Conservation (phyloP, 495 filamentous ascomycete genomes). For the Cairneyella variabilis region DNA sequence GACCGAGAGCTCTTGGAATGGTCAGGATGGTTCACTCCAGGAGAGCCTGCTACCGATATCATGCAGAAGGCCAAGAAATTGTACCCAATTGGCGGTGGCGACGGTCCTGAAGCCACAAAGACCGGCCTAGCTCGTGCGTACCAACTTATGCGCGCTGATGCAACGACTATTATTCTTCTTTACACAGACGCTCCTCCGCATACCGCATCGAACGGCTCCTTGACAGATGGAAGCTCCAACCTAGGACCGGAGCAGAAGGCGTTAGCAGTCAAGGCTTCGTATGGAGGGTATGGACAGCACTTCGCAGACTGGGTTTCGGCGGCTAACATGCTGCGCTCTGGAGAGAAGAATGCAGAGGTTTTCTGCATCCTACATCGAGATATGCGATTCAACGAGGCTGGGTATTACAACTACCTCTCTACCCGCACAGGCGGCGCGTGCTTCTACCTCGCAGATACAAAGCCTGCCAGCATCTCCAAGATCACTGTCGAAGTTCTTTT, state of each 20-base stretch:
- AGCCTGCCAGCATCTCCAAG: constrained; percentile 32
- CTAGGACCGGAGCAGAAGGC: constrained; percentile 24
- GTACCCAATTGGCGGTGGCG: constrained; percentile 25
- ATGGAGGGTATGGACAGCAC: constrained; percentile 27
- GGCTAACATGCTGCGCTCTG: constrained; percentile 14
- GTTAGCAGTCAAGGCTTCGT: constrained; percentile 19
- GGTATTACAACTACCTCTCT: constrained; percentile 35
- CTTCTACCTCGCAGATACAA: constrained; percentile 23
- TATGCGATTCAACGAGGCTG: background rate
- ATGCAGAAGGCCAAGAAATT: constrained; percentile 2
- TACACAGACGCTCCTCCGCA: constrained; percentile 48
- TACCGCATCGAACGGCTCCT: constrained; percentile 15
- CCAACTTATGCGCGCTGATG: constrained; percentile 38
- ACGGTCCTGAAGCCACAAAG: constrained; percentile 42
- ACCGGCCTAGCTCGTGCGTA: constrained; percentile 41
- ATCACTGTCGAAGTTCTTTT: constrained; percentile 39
- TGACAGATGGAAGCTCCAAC: constrained; percentile 12
- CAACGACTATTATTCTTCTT: constrained; percentile 41
- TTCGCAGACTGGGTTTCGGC: constrained; percentile 42
- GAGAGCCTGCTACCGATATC: background rate
- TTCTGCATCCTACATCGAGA: constrained; percentile 32
- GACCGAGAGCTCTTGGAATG: constrained; percentile 30
- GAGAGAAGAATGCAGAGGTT: constrained; percentile 35
- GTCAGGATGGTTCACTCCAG: constrained; percentile 35
- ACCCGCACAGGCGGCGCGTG: constrained; percentile 36